Evolutionary conservation across 192 early-diverging fungal species (phyloP).

Genomic region (Phycomyces blakesleeanus): DNA sequence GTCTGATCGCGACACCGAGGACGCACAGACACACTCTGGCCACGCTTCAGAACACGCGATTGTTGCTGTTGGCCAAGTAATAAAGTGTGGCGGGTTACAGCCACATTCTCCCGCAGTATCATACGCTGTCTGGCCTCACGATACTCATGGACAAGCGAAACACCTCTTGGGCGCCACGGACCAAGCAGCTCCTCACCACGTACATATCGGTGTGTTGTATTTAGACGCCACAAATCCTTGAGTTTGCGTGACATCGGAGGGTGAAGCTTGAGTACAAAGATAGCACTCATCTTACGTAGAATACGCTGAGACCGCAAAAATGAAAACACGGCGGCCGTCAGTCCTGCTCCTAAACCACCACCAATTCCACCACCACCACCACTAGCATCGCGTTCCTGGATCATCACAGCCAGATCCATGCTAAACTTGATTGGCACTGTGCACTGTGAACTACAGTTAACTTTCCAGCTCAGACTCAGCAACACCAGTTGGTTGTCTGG

Average conservation of each 20-base stretch:
- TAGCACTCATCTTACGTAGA: slow-evolving; percentile 40
- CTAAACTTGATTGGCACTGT: slow-evolving; percentile 47
- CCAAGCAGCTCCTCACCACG: slow-evolving; percentile 69
- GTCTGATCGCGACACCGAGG: neutral
- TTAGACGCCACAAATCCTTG: slow-evolving; percentile 63
- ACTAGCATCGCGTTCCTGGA: slow-evolving; percentile 48
- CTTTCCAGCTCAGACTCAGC: slow-evolving; percentile 47
- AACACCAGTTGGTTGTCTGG: slow-evolving; percentile 50
- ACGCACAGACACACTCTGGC: neutral
- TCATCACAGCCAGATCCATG: slow-evolving; percentile 58
- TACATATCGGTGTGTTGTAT: slow-evolving; percentile 67
- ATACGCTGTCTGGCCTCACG: slow-evolving; percentile 31
- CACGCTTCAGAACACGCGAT: slow-evolving; percentile 1
- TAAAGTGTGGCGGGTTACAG: slow-evolving; percentile 37
- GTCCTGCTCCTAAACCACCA: no score
- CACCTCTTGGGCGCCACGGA: slow-evolving; percentile 61
- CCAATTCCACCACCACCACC: neutral
- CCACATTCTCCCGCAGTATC: slow-evolving; percentile 36
- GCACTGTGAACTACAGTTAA: slow-evolving; percentile 39
- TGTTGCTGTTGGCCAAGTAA: slow-evolving; percentile 17
- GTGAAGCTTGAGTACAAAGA: slow-evolving; percentile 61
- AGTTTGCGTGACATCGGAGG: slow-evolving; percentile 49
- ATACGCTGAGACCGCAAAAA: slow-evolving; percentile 38
- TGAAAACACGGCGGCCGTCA: slow-evolving; percentile 33
- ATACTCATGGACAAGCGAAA: slow-evolving; percentile 58